These are phyloP conservation scores for Penicillium expansum DNA, from an alignment of 2,329 filamentous ascomycete genomes.

Conservation along the genomic window DNA sequence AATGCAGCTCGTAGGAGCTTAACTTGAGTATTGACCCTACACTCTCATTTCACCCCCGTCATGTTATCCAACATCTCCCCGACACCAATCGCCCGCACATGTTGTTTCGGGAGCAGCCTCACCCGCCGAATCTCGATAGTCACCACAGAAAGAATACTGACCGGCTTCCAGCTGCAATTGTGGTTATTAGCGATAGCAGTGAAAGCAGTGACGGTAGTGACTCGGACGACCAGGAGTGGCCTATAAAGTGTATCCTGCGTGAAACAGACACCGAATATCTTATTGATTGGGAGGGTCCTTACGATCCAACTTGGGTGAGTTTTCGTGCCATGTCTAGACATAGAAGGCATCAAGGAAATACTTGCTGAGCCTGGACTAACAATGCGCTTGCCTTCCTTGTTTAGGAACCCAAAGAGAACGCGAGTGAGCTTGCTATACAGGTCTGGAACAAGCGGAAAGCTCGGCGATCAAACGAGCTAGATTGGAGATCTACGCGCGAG, in stretches of 20 bases:
- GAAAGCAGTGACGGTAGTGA: constrained; percentile 7
- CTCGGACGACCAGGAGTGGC: constrained; percentile 32
- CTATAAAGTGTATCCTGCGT: constrained; percentile 38
- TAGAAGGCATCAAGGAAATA: not conserved
- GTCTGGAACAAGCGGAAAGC: constrained; percentile 31
- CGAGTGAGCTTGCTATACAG: constrained; percentile 30
- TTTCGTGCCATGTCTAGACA: not conserved
- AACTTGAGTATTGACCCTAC: constrained; percentile 1
- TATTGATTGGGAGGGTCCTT: constrained; percentile 40
- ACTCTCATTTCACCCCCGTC: constrained; percentile 3
- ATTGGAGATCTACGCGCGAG: not conserved
- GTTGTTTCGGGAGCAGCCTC: constrained; percentile 1
- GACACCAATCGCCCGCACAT: constrained; percentile 4
- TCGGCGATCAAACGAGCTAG: constrained; percentile 5
- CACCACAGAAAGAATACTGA: constrained; percentile 15
- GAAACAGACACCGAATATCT: constrained; percentile 37
- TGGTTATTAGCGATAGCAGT: constrained; percentile 3
- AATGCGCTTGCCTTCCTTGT: not conserved
- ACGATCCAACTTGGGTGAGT: constrained; percentile 41
- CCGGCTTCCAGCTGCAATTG: constrained; percentile 12
- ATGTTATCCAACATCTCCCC: constrained; percentile 3
- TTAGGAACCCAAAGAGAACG: constrained; percentile 38
- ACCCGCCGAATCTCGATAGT: constrained; percentile 6
- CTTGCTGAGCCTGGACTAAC: not conserved
- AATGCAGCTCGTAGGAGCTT: constrained; percentile 3